Evolutionary conservation across 345 rosid species (phyloP).

Genomic region (Erucastrum elatum): DNA sequence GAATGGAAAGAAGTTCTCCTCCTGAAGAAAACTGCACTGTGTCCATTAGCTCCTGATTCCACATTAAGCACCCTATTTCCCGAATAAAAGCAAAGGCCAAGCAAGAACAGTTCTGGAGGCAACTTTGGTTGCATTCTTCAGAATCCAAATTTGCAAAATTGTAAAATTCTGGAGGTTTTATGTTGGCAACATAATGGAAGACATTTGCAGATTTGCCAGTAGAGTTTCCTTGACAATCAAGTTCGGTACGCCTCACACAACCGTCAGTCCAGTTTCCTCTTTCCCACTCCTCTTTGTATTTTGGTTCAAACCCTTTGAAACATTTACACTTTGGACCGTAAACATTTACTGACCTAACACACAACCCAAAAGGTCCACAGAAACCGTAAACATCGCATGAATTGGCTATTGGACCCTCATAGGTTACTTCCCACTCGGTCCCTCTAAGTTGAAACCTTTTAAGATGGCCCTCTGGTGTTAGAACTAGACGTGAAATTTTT

Average conservation of each 20-base stretch:
- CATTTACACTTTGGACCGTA: constrained; percentile 19
- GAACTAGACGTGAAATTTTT: not conserved
- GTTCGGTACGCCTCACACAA: constrained; percentile 27
- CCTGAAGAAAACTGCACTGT: not conserved
- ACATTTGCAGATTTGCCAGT: not conserved
- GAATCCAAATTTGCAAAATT: not conserved
- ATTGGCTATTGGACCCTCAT: not conserved
- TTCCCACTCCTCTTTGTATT: constrained; percentile 21
- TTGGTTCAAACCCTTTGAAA: constrained; percentile 33
- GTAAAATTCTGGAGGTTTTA: constrained; percentile 31
- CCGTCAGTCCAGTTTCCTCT: constrained; percentile 31
- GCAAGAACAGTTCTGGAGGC: constrained; percentile 37
- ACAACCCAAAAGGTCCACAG: constrained; percentile 37
- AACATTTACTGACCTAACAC: not conserved
- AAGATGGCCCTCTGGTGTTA: constrained; percentile 23
- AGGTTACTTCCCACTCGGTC: not conserved
- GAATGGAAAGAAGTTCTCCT: constrained; percentile 23
- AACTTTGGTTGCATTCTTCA: constrained; percentile 9
- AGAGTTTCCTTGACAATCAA: constrained; percentile 19
- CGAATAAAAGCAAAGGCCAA: constrained; percentile 19
- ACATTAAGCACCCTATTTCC: constrained; percentile 31
- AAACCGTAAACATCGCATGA: constrained; percentile 2
- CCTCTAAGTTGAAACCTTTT: not conserved
- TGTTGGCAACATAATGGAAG: constrained; percentile 8
- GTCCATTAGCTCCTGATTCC: constrained; percentile 25